Conservation (phyloP, 2,329 filamentous ascomycete genomes). For the Macrophomina phaseolina region DNA sequence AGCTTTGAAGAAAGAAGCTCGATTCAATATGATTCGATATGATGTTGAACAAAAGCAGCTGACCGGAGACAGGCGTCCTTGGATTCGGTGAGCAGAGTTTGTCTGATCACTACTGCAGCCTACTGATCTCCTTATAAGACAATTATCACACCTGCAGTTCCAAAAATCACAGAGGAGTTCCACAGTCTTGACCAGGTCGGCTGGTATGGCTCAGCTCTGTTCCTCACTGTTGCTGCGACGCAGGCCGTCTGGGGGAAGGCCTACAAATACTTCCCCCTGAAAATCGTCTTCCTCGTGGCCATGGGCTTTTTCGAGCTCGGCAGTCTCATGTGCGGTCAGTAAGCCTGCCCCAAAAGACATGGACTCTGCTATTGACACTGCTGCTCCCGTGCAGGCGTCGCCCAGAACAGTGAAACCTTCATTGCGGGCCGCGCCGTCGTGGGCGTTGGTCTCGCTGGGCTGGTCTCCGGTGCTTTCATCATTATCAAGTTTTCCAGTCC, state of each 20-base stretch:
- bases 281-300: conserved; percentile 39
- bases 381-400: conserved; percentile 30
- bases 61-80: no score
- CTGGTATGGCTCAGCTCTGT: conserved; percentile 49
- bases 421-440: conserved; percentile 59
- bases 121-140: background rate
- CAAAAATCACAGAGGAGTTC: conserved; percentile 38
- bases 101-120: no score
- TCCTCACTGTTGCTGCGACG: conserved; percentile 52
- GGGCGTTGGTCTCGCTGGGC: conserved; percentile 57
- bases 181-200: conserved; percentile 38
- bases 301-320: conserved; percentile 59
- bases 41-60: no score
- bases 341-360: background rate
- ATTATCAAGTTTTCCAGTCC: conserved; percentile 54
- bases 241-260: conserved; percentile 55
- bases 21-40: no score
- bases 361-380: background rate
- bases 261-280: conserved; percentile 50
- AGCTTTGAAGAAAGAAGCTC: no score
- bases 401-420: conserved; percentile 40
- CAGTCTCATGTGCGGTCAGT: conserved; percentile 54
- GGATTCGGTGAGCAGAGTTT: no score
- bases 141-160: conserved; percentile 38
- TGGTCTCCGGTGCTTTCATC: conserved; percentile 55